These are phyloP conservation scores for Pulveroboletus sp. DNA, from an alignment of 768 basidiomycete species.

Conservation along the genomic window DNA sequence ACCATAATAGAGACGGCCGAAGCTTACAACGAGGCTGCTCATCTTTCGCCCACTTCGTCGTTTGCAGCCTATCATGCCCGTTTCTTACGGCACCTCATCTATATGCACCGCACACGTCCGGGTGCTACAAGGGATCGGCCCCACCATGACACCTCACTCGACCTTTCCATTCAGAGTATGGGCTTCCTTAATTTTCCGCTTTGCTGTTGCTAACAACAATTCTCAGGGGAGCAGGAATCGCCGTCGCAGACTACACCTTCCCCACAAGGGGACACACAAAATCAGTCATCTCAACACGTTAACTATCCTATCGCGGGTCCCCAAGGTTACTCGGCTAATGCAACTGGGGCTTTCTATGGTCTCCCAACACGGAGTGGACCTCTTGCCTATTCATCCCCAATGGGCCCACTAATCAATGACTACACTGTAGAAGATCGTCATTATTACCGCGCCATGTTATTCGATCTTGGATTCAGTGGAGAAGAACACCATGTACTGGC, in stretches of 20 bases:
- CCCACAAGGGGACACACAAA: conserved; percentile 15
- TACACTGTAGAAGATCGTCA: conserved; percentile 52
- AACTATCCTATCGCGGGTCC: conserved; percentile 16
- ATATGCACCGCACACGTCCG: conserved; percentile 53
- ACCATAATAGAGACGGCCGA: conserved; percentile 69
- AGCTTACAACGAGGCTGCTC: conserved; percentile 71
- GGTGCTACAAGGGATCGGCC: conserved; percentile 35
- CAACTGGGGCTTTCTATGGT: conserved; percentile 12
- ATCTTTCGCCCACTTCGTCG: conserved; percentile 54
- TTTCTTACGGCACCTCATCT: conserved; percentile 68
- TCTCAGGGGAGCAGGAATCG: conserved; percentile 19
- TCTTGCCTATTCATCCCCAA: conserved; percentile 26
- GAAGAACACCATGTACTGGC: conserved; percentile 26
- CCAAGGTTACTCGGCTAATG: conserved; percentile 15
- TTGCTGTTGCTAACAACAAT: conserved; percentile 7
- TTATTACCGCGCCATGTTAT: conserved; percentile 73
- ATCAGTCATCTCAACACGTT: conserved; percentile 7
- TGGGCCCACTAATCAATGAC: conserved; percentile 28
- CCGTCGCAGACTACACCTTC: conserved; percentile 25
- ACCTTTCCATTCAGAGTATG: conserved; percentile 55
- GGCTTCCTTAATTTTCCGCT: conserved; percentile 1
- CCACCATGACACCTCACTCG: conserved; percentile 45
- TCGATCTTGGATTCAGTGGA: conserved; percentile 66
- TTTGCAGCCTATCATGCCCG: conserved; percentile 76
- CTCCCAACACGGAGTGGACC: conserved; percentile 12